Percentiles rank a stretch among this genome's conserved stretches.
phyloP scores from a whole-genome alignment of 177 flowering plant species.

The Telopea speciosissima region DNA sequence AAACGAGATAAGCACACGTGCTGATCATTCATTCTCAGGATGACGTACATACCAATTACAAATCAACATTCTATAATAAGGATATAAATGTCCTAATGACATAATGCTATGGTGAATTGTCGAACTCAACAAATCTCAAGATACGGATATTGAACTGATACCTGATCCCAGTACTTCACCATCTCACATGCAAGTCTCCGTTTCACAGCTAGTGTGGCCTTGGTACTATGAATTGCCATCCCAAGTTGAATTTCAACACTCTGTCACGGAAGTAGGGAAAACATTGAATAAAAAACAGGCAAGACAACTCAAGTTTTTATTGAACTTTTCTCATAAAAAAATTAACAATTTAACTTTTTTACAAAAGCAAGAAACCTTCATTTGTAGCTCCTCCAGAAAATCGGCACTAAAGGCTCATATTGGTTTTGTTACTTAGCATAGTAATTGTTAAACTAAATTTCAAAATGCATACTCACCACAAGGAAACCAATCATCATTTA shows the following conservation, averaged over 20 bases:
- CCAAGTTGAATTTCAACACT: constrained; percentile 94
- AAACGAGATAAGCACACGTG: too few relatives aligned
- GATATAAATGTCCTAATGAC: too few relatives aligned
- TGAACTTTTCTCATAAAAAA: not conserved
- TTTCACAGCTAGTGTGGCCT: constrained; percentile 96
- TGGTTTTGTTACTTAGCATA: too few relatives aligned
- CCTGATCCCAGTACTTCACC: constrained; percentile 99
- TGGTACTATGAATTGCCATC: constrained; percentile 93
- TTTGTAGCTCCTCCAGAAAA: not conserved
- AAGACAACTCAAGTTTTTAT: not conserved
- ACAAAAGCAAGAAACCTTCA: not conserved
- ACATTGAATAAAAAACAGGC: not conserved
- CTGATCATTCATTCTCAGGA: too few relatives aligned
- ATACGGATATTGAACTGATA: constrained; percentile 16
- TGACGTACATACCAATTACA: too few relatives aligned
- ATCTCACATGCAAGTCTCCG: constrained; percentile 98
- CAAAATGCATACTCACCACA: too few relatives aligned
- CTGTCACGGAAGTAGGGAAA: constrained; percentile 24
- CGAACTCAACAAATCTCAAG: not conserved
- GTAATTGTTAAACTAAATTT: too few relatives aligned
- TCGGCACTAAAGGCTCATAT: too few relatives aligned
- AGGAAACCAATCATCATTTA: too few relatives aligned
- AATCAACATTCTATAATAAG: too few relatives aligned
- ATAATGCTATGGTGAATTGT: not conserved
- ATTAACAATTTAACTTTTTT: not conserved